Evolutionary conservation across 208 protist species (phyloP), one percentile per base, ranked within the genome.

Genomic region (Tritrichomonas foetus): DNA sequence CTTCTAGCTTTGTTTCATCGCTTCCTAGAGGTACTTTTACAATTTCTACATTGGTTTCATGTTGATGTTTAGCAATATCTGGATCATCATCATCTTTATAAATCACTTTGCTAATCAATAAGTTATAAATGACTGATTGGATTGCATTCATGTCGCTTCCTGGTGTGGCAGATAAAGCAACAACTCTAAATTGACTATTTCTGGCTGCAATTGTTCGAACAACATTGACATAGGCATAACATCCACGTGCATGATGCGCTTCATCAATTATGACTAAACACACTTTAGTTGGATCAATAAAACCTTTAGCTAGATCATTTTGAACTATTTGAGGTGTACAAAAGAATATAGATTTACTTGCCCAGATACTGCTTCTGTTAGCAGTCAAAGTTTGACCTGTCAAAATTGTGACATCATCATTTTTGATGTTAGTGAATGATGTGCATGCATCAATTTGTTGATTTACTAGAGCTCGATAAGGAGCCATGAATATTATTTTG

Each of bases 141-240:
- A 95, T 80, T 30, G 14, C 44, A 33, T 53, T n/a, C 27, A 72
- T n/a, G 64, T 94, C 53, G 25, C 33, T n/a, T 41, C 95, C 95
- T 1, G 95, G 95, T 30, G 95, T 96, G 20, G 95, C 95, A 25
- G 94, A 94, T 64, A 96, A 92, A 30, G 69, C 95, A 78, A 96
- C 47, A 49, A 96, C 44, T n/a, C 95, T 74, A 84, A 95, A 95
- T 30, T 39, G 30, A 33, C 47, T 66, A 36, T 47, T 36, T 22
- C 16, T 8, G 11, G 33, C 1, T 50, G 93, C 41, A 41, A 93
- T 33, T n/a, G 49, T 57, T 25, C 41, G 61, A 39, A 93, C 57
- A 33, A 95, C 49, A 53, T 53, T 11, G 13, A 33, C n/a, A 93
- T 95, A 94, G 1, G 95, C 57, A 89, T 95, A 30, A 33, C 95